A percentile compares a stretch with the other conserved stretches of the same genome.
Conservation (phyloP, 2,329 filamentous ascomycete genomes). For the Stemphylium vesicarium region DNA sequence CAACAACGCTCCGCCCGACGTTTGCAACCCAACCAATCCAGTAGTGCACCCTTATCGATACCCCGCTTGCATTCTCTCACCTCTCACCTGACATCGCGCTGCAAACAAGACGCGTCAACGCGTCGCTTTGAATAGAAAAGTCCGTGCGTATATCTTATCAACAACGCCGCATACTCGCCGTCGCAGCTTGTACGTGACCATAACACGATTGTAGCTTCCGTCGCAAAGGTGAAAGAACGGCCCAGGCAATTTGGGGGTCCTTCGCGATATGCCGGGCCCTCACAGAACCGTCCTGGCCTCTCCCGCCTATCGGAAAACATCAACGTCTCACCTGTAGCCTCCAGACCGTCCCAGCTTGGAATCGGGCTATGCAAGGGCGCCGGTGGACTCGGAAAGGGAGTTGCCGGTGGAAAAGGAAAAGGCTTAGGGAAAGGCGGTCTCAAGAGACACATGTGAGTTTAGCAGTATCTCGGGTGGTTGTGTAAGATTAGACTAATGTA, state of each 20-base stretch:
- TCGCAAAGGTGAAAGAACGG: slow-evolving; percentile 17
- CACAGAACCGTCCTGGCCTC: not conserved
- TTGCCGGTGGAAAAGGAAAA: slow-evolving; percentile 14
- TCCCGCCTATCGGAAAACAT: not conserved
- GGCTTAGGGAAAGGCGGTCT: slow-evolving; percentile 12
- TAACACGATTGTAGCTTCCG: slow-evolving; percentile 3
- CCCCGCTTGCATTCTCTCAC: slow-evolving; percentile 4
- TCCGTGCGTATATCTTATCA: not conserved
- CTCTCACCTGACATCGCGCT: slow-evolving; percentile 22
- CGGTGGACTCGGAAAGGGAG: slow-evolving; percentile 13
- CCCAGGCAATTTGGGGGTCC: slow-evolving; percentile 16
- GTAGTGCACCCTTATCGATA: not conserved
- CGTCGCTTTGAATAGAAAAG: not conserved
- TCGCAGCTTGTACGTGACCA: not conserved
- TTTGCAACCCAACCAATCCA: not conserved
- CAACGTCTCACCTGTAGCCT: slow-evolving; percentile 1
- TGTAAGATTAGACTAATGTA: slow-evolving; percentile 5
- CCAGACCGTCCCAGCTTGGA: slow-evolving; percentile 20
- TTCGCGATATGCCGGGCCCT: slow-evolving; percentile 11
- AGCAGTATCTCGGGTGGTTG: not conserved
- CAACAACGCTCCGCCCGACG: not conserved
- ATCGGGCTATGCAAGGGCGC: slow-evolving; percentile 30
- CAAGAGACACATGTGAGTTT: slow-evolving; percentile 36
- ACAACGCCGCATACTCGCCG: not conserved
- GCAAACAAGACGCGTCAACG: slow-evolving; percentile 19